Evolutionary conservation across 495 filamentous ascomycete genomes (phyloP).

Genomic region (Talaromyces borbonicus): DNA sequence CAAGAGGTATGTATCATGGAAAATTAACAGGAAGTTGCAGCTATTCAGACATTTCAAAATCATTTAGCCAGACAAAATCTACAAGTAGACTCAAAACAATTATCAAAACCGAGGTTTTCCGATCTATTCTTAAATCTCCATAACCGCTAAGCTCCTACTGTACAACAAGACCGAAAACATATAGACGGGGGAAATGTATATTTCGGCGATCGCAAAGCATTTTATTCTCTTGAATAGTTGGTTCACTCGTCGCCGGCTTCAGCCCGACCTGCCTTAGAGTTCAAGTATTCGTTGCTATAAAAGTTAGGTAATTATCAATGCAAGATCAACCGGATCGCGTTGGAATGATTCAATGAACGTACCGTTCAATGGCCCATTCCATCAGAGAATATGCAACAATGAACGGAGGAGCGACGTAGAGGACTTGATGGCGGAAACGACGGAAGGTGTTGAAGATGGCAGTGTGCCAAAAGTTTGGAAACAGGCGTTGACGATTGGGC

Average conservation of each 20-base stretch:
- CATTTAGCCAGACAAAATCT: too few species aligned
- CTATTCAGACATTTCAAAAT: too few species aligned
- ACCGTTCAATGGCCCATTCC: constrained; percentile 83
- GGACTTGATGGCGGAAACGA: constrained; percentile 53
- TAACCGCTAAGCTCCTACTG: constrained; percentile 3
- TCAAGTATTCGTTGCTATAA: constrained; percentile 77
- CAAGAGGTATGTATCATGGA: too few species aligned
- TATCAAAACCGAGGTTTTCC: too few species aligned
- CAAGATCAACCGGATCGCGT: too few species aligned
- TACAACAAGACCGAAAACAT: constrained; percentile 2
- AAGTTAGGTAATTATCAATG: neutral
- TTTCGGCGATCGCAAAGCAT: too few species aligned
- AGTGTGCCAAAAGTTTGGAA: constrained; percentile 48
- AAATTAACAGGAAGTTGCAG: too few species aligned
- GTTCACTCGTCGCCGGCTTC: constrained; percentile 33
- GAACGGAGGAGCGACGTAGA: constrained; percentile 76
- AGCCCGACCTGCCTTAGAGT: constrained; percentile 75
- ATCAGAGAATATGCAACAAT: constrained; percentile 64
- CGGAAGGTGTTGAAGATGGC: constrained; percentile 59
- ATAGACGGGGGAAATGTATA: neutral
- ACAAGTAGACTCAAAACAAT: too few species aligned
- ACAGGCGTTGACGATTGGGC: constrained; percentile 55
- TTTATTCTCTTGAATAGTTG: too few species aligned
- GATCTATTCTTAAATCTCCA: neutral
- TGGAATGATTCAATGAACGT: constrained; percentile 34